Percentiles rank a stretch among this genome's conserved stretches.
phyloP scores from a whole-genome alignment of 2,329 filamentous ascomycete genomes.

The Trichoderma sp. region DNA sequence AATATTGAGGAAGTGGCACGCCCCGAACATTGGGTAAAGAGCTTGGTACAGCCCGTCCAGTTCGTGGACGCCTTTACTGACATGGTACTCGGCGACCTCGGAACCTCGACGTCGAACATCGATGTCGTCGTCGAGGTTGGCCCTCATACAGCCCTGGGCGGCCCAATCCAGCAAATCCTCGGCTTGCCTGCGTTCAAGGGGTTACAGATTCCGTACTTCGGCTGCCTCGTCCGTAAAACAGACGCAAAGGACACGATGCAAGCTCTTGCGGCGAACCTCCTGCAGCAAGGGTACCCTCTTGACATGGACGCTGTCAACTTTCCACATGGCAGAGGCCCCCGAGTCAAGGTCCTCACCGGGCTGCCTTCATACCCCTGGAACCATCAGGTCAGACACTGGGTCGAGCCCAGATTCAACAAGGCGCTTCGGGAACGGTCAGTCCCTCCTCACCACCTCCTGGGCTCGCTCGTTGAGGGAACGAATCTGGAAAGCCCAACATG shows the following conservation, averaged over 20 bases:
- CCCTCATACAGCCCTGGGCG: neutral
- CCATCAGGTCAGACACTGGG: conserved; percentile 42
- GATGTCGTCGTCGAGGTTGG: neutral
- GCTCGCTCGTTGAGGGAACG: neutral
- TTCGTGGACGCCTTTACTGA: conserved; percentile 24
- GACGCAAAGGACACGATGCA: conserved; percentile 1
- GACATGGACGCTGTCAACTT: neutral
- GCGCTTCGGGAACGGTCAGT: conserved; percentile 36
- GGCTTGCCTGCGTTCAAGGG: conserved; percentile 28
- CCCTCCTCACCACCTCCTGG: conserved; percentile 1
- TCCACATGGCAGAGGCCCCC: neutral
- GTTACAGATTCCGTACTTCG: neutral
- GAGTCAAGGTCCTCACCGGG: neutral
- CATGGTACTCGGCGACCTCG: neutral
- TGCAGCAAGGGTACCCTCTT: neutral
- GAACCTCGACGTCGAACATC: neutral
- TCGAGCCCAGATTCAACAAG: conserved; percentile 35
- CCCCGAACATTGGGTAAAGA: conserved; percentile 34
- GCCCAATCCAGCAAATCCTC: conserved; percentile 29
- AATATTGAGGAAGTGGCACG: neutral
- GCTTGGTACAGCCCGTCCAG: conserved; percentile 35
- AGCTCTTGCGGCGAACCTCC: neutral
- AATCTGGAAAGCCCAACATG: neutral
- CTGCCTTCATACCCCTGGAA: conserved; percentile 45
- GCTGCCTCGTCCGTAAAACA: neutral